Evolutionary conservation across 352 stramenopile species (phyloP).

Genomic region (Achlya hypogyna): DNA sequence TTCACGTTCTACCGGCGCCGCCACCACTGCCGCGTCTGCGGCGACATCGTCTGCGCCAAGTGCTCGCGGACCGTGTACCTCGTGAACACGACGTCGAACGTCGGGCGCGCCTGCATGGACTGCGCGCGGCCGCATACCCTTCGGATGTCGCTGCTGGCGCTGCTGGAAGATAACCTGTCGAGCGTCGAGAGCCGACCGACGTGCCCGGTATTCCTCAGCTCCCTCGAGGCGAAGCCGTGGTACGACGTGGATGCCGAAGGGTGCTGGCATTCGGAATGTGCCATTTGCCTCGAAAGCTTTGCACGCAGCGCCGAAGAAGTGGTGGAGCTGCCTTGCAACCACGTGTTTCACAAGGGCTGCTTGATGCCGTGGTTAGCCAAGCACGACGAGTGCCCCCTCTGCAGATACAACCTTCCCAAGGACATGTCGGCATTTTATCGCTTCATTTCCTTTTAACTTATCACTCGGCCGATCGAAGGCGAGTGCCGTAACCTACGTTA

Average conservation of each 20-base stretch:
- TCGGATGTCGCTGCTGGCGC: not conserved
- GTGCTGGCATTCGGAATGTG: not conserved
- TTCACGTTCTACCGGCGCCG: constrained; percentile 47
- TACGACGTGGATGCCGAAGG: not conserved
- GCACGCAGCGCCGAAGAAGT: not conserved
- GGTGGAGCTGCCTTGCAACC: not conserved
- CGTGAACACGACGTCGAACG: constrained; percentile 1
- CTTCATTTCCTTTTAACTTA: not conserved
- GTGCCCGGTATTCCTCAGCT: not conserved
- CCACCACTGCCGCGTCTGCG: constrained; percentile 68
- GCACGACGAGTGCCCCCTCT: not conserved
- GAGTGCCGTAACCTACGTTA: not conserved
- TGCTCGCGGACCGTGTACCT: constrained; percentile 29
- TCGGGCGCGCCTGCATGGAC: not conserved
- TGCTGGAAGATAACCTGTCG: not conserved
- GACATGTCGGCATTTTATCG: not conserved
- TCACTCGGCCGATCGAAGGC: not conserved
- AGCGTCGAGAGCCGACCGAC: not conserved
- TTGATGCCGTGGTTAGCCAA: not conserved
- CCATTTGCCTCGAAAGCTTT: not conserved
- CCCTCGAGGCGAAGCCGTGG: not conserved
- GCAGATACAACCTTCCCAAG: not conserved
- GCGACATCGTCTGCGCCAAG: constrained; percentile 58
- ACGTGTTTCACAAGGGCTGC: not conserved
- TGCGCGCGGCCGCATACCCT: not conserved